These are phyloP conservation scores for Craterostigma plantagineum DNA, from an alignment of 257 asterid species.

Conservation along the genomic window DNA sequence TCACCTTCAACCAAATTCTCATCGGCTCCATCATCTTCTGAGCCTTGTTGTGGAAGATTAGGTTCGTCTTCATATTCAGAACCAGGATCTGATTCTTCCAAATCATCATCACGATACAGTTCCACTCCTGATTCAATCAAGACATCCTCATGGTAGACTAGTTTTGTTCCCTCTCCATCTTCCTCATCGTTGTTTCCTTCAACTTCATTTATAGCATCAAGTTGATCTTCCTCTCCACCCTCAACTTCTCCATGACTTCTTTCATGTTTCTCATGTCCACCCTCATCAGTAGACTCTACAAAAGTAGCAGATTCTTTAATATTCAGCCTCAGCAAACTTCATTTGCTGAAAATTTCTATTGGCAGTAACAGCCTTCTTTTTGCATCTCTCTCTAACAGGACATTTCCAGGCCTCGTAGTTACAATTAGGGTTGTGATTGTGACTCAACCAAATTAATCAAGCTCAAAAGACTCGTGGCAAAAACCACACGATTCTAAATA, in stretches of 20 bases:
- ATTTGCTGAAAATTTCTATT: too few species aligned
- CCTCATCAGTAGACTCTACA: slow-evolving; percentile 6
- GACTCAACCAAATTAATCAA: too few species aligned
- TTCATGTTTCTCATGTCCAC: slow-evolving; percentile 3
- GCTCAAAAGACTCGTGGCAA: too few species aligned
- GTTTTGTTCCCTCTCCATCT: slow-evolving; percentile 4
- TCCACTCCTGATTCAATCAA: slow-evolving; percentile 7
- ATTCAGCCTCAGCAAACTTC: too few species aligned
- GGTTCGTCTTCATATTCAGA: slow-evolving; percentile 17
- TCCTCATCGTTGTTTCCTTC: slow-evolving; percentile 6
- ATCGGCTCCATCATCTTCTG: slow-evolving; percentile 15
- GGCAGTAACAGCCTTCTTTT: too few species aligned
- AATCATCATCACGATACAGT: slow-evolving; percentile 12
- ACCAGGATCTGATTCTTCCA: slow-evolving; percentile 7
- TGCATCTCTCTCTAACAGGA: too few species aligned
- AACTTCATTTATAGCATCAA: background rate
- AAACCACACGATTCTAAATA: too few species aligned
- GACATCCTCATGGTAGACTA: slow-evolving; percentile 9
- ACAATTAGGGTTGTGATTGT: too few species aligned
- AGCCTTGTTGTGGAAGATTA: slow-evolving; percentile 12
- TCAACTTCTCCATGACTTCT: slow-evolving; percentile 11
- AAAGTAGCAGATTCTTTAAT: slow-evolving; percentile 3
- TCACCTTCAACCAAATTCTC: slow-evolving; percentile 15
- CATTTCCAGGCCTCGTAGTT: too few species aligned
- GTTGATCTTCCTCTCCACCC: slow-evolving; percentile 7